Percentiles rank a stretch among this genome's conserved stretches.
These are phyloP conservation scores for Hypericum perforatum DNA, from an alignment of 345 rosid species.

Conservation along the genomic window DNA sequence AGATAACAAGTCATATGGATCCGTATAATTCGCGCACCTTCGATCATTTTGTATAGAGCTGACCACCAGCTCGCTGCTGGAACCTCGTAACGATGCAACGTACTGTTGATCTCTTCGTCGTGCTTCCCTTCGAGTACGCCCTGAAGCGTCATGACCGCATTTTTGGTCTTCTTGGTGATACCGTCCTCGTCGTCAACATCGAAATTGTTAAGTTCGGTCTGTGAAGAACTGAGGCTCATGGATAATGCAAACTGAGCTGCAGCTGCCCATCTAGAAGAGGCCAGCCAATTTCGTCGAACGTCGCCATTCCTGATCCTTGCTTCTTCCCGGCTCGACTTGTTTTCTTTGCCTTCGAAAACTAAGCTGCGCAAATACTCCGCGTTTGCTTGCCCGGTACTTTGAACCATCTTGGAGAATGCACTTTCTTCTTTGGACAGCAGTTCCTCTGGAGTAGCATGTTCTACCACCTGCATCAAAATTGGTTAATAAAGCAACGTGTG, in stretches of 20 bases:
- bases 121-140: constrained; percentile 79
- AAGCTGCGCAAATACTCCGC: constrained; percentile 19
- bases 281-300: no score
- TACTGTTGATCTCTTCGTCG: constrained; percentile 42
- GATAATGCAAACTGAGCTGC: no score
- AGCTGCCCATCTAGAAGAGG: no score
- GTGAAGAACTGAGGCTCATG: no score
- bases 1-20: neutral
- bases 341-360: constrained; percentile 4
- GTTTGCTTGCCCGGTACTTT: constrained; percentile 26
- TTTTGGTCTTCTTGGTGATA: constrained; percentile 62
- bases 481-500: no score
- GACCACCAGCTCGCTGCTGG: constrained; percentile 86
- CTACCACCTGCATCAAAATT: constrained; percentile 17
- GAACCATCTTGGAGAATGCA: constrained; percentile 25
- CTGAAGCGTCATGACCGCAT: constrained; percentile 63
- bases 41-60: constrained; percentile 68
- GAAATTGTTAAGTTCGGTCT: constrained; percentile 6
- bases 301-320: no score
- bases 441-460: constrained; percentile 24
- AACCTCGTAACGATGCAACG: constrained; percentile 39
- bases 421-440: constrained; percentile 20
- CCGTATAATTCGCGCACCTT: constrained; percentile 38
- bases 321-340: no score
- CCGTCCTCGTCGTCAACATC: constrained; percentile 39